Conservation (phyloP, 768 basidiomycete genomes). For the Roridomyces roridus region DNA sequence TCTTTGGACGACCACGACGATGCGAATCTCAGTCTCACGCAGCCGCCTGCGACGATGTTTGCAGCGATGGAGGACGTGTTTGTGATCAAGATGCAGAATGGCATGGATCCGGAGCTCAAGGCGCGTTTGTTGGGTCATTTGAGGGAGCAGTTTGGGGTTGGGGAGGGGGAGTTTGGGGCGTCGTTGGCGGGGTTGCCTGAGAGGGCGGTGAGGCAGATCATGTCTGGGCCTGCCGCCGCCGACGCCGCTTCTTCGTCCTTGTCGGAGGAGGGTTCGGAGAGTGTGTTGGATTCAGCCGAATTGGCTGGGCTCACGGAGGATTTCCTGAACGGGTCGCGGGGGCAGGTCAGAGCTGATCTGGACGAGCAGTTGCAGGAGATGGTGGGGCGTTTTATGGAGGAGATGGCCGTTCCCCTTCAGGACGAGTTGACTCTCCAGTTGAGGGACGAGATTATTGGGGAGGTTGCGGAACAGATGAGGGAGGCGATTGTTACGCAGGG, state of each 20-base stretch:
- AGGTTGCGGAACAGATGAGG: slow-evolving; percentile 25
- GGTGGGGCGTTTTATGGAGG: slow-evolving; percentile 9
- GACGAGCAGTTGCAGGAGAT: slow-evolving; percentile 14
- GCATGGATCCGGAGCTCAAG: slow-evolving; percentile 18
- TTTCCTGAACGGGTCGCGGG: slow-evolving; percentile 15
- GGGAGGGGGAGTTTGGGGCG: not conserved
- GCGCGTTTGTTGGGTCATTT: slow-evolving; percentile 12
- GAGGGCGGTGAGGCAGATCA: slow-evolving; percentile 10
- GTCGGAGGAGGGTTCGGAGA: too few relatives aligned
- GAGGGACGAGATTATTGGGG: slow-evolving; percentile 21
- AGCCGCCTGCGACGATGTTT: slow-evolving; percentile 14
- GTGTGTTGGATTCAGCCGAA: not conserved
- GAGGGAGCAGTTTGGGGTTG: slow-evolving; percentile 20
- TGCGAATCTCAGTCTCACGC: too few relatives aligned
- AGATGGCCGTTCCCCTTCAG: slow-evolving; percentile 15
- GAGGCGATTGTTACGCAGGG: slow-evolving; percentile 23
- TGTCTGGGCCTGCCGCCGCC: not conserved
- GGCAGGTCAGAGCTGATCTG: slow-evolving; percentile 14
- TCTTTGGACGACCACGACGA: too few relatives aligned
- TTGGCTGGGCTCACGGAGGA: slow-evolving; percentile 11
- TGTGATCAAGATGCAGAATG: slow-evolving; percentile 19
- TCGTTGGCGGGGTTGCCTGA: slow-evolving; percentile 14
- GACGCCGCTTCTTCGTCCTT: too few relatives aligned
- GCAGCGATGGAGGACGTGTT: slow-evolving; percentile 24
- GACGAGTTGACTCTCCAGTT: slow-evolving; percentile 19